phyloP scores from a whole-genome alignment of 140 eudicot genomes.

The Erigeron philadelphicus region DNA sequence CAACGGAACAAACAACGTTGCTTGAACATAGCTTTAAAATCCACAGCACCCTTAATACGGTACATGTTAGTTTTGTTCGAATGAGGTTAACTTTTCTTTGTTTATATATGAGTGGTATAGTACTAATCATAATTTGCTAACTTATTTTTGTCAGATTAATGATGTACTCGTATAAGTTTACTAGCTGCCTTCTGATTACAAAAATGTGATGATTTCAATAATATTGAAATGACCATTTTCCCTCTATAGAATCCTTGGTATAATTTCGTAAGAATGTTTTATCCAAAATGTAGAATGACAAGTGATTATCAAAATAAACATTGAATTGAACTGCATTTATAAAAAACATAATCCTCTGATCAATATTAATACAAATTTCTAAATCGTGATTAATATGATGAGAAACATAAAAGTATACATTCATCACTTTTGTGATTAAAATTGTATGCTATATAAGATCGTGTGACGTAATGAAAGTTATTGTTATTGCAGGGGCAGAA shows the following conservation, averaged over 20 bases:
- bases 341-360: too few species aligned
- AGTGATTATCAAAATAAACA: too few species aligned
- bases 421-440: too few species aligned
- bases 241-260: not conserved
- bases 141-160: too few species aligned
- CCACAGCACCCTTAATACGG: slow-evolving; percentile 22
- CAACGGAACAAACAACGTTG: slow-evolving; percentile 41
- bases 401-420: too few species aligned
- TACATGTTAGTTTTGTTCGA: not conserved
- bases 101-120: not conserved
- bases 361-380: too few species aligned
- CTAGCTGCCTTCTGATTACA: too few species aligned
- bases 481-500: slow-evolving; percentile 52
- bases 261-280: not conserved
- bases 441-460: too few species aligned
- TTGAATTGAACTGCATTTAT: too few species aligned
- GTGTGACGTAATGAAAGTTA: not conserved
- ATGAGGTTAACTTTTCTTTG: not conserved
- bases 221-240: not conserved
- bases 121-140: not conserved
- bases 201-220: not conserved
- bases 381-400: too few species aligned
- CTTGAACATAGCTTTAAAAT: slow-evolving; percentile 55
- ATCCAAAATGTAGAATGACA: not conserved
- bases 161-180: too few species aligned